A percentile compares a stretch with the other conserved stretches of the same genome.
Conservation (phyloP, 441 rosid genomes). For the Adansonia rubrostipa region DNA sequence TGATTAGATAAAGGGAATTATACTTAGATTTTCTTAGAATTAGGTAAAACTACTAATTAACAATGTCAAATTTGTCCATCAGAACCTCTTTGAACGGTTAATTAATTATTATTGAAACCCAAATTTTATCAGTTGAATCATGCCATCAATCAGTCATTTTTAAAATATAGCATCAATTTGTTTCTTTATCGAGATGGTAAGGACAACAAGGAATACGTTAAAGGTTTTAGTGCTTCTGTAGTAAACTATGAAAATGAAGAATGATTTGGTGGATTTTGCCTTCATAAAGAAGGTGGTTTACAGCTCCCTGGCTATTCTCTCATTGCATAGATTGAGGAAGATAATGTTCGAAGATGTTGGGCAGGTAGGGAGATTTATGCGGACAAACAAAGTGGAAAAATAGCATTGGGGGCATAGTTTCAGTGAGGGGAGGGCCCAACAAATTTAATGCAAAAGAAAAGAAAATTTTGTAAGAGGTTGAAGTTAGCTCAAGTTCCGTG, state of each 20-base stretch:
- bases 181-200: too few species aligned
- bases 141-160: too few species aligned
- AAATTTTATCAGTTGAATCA: too few species aligned
- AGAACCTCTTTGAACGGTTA: background rate
- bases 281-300: background rate
- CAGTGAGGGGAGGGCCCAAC: slow-evolving; percentile 4
- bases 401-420: background rate
- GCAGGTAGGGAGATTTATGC: background rate
- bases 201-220: background rate
- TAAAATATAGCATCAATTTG: too few species aligned
- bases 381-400: background rate
- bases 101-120: background rate
- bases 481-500: background rate
- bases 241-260: background rate
- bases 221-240: background rate
- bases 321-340: background rate
- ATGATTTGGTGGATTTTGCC: background rate
- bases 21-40: background rate
- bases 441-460: background rate
- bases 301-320: background rate
- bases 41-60: background rate
- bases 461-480: background rate
- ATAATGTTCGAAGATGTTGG: slow-evolving; percentile 24
- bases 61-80: background rate
- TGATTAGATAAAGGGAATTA: background rate